Evolutionary conservation across 1,284 basidiomycete species (phyloP).

Genomic region (Fomitiporia mediterranea): DNA sequence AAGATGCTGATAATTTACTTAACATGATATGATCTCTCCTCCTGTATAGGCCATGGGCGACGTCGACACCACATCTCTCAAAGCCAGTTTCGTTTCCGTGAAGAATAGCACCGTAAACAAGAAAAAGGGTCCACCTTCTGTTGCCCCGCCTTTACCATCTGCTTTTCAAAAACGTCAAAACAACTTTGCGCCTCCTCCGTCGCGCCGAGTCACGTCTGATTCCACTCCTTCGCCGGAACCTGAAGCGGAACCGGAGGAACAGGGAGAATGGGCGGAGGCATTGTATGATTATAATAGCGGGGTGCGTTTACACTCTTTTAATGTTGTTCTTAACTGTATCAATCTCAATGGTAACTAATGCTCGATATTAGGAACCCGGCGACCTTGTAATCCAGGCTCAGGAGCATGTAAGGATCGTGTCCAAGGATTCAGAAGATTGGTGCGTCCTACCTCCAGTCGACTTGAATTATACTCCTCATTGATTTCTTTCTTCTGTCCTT

Average conservation of each 20-base stretch:
- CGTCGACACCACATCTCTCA: slow-evolving; percentile 51
- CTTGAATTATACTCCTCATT: neutral
- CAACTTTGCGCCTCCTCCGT: slow-evolving; percentile 53
- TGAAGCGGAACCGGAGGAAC: slow-evolving; percentile 33
- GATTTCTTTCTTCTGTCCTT: too few species aligned
- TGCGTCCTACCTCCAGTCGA: slow-evolving; percentile 31
- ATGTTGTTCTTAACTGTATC: neutral
- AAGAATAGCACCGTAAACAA: slow-evolving; percentile 39
- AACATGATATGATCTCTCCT: too few species aligned
- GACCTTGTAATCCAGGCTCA: slow-evolving; percentile 56
- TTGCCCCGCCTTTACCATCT: slow-evolving; percentile 39
- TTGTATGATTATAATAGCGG: slow-evolving; percentile 69
- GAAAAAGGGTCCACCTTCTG: slow-evolving; percentile 30
- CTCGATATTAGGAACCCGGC: slow-evolving; percentile 48
- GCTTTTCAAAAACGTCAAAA: slow-evolving; percentile 45
- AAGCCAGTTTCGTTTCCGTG: slow-evolving; percentile 47
- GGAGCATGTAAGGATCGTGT: slow-evolving; percentile 53
- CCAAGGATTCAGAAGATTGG: slow-evolving; percentile 71
- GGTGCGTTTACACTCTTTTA: slow-evolving; percentile 35
- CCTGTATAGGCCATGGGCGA: slow-evolving; percentile 51
- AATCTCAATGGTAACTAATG: neutral
- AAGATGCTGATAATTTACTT: too few species aligned
- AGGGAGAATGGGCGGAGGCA: slow-evolving; percentile 66
- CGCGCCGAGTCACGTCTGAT: slow-evolving; percentile 30
- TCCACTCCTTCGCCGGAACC: slow-evolving; percentile 26